phyloP scores from a whole-genome alignment of 2,329 filamentous ascomycete genomes.

The Cercospora zeina region DNA sequence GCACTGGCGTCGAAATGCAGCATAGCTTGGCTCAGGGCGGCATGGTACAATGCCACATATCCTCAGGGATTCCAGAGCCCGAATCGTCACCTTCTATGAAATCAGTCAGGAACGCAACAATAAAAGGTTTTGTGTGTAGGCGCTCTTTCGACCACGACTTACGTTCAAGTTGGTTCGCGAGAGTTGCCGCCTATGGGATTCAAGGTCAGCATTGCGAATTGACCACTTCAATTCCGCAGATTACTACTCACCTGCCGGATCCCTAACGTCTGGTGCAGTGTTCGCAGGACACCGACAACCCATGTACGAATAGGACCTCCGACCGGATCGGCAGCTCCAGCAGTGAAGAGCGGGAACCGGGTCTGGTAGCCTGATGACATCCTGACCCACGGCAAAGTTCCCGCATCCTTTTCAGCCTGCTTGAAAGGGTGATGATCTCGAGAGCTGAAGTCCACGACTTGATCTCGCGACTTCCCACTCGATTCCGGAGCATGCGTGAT shows the following conservation, averaged over 20 bases:
- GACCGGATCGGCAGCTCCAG: conserved; percentile 22
- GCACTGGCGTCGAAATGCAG: background rate
- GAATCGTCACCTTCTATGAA: conserved; percentile 20
- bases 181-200: conserved; percentile 13
- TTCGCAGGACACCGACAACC: conserved; percentile 19
- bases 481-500: conserved; percentile 16
- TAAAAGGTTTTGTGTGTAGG: background rate
- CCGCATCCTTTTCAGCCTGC: conserved; percentile 7
- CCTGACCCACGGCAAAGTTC: conserved; percentile 20
- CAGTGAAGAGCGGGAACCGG: conserved; percentile 23
- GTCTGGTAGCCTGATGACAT: conserved; percentile 24
- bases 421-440: conserved; percentile 24
- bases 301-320: conserved; percentile 21
- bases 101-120: conserved; percentile 17
- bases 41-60: conserved; percentile 23
- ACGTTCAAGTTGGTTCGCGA: conserved; percentile 24
- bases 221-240: background rate
- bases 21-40: conserved; percentile 9
- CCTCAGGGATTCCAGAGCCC: conserved; percentile 22
- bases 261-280: conserved; percentile 17
- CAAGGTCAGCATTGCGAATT: background rate
- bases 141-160: background rate
- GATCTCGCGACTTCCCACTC: background rate
- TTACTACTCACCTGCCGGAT: conserved; percentile 16
- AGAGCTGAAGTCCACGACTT: conserved; percentile 9